Conservation (phyloP, 768 basidiomycete genomes). For the Cystobasidium tubakii region DNA sequence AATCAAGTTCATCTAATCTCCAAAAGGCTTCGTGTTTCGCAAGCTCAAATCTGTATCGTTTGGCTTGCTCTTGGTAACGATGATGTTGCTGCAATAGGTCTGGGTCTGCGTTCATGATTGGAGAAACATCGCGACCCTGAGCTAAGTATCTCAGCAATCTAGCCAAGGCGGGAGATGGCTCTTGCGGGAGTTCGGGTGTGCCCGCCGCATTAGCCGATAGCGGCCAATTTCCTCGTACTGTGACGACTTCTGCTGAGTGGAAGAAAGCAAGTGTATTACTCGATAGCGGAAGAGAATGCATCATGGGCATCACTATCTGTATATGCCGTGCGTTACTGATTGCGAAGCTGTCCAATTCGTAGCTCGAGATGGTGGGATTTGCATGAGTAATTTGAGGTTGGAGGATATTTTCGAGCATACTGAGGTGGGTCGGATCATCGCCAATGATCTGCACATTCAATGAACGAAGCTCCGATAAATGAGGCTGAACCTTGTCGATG, state of each 20-base stretch:
- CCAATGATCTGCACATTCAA: not conserved
- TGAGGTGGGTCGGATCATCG: not conserved
- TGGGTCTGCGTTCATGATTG: not conserved
- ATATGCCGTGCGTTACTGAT: not conserved
- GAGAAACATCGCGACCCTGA: not conserved
- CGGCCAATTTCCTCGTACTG: not conserved
- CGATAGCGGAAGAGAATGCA: not conserved
- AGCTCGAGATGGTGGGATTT: too few species aligned
- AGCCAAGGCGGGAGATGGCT: not conserved
- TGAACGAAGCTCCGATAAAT: not conserved
- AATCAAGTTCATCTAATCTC: not conserved
- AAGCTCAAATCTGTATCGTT: not conserved
- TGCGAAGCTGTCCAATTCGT: too few species aligned
- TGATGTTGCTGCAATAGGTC: not conserved
- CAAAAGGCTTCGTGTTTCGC: not conserved
- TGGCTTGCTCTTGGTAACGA: not conserved
- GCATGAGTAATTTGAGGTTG: not conserved
- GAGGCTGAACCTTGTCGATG: not conserved
- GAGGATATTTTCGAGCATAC: not conserved
- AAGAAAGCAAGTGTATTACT: not conserved
- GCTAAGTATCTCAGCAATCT: not conserved
- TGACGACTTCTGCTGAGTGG: not conserved
- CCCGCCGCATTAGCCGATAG: not conserved
- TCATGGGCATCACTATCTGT: not conserved
- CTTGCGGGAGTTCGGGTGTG: not conserved